Conservation (phyloP, 1,284 basidiomycete species). For the Marasmius tenuissimus region DNA sequence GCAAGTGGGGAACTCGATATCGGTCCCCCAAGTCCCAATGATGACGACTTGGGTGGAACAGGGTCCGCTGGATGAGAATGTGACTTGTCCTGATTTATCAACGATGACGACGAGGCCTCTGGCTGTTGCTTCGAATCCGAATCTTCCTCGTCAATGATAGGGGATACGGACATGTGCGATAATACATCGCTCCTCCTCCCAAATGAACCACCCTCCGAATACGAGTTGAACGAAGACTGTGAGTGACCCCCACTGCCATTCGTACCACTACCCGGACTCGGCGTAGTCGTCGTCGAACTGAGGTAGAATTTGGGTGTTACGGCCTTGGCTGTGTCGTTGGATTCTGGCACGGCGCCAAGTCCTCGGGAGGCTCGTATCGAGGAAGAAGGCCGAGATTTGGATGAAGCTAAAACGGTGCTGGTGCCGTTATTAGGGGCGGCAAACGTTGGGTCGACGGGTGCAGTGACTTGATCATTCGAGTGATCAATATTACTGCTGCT, state of each 20-base stretch:
- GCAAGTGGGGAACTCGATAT: background rate
- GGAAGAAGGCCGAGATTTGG: background rate
- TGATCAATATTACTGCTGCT: background rate
- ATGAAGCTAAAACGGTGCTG: background rate
- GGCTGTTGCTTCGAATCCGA: background rate
- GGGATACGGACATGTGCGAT: conserved; percentile 1
- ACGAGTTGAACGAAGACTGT: background rate
- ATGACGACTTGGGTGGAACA: background rate
- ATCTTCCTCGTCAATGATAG: background rate
- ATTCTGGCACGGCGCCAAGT: background rate
- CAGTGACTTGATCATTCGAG: background rate
- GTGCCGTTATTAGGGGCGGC: background rate
- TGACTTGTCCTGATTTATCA: background rate
- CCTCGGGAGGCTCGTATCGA: background rate
- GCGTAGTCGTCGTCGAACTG: background rate
- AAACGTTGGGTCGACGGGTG: background rate
- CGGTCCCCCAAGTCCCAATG: background rate
- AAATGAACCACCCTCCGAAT: background rate
- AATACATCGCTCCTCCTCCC: background rate
- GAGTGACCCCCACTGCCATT: background rate
- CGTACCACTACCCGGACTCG: background rate
- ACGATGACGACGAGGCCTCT: background rate
- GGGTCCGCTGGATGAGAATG: background rate
- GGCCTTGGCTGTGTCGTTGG: background rate
- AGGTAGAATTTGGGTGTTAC: background rate